Conservation (phyloP, 192 early-diverging fungal genomes). For the Backusella luteola region DNA sequence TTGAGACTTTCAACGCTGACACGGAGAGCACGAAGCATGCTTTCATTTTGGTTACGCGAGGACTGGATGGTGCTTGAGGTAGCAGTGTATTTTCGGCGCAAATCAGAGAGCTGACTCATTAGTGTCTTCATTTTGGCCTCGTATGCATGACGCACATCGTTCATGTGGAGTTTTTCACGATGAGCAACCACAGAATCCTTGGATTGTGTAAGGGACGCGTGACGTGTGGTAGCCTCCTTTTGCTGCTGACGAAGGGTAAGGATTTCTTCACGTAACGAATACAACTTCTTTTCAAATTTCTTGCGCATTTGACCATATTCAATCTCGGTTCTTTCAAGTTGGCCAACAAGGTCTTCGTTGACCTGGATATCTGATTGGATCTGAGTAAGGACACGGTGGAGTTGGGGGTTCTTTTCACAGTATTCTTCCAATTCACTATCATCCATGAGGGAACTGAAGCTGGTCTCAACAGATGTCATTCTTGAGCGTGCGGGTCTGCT, state of each 20-base stretch:
- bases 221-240: slow-evolving; percentile 35
- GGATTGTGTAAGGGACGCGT: neutral
- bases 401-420: slow-evolving; percentile 15
- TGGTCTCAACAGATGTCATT: neutral
- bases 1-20: slow-evolving; percentile 69
- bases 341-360: slow-evolving; percentile 57
- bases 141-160: slow-evolving; percentile 47
- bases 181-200: neutral
- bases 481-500: neutral
- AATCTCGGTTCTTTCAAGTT: slow-evolving; percentile 51
- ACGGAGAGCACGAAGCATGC: slow-evolving; percentile 58
- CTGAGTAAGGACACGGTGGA: slow-evolving; percentile 43
- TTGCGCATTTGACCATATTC: slow-evolving; percentile 52
- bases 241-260: slow-evolving; percentile 50
- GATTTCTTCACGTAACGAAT: slow-evolving; percentile 56
- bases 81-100: slow-evolving; percentile 54
- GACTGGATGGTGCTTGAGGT: slow-evolving; percentile 47
- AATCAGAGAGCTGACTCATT: slow-evolving; percentile 45
- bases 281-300: slow-evolving; percentile 68
- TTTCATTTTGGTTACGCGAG: slow-evolving; percentile 55
- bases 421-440: slow-evolving; percentile 2
- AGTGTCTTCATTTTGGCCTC: slow-evolving; percentile 58
- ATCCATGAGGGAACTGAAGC: neutral
- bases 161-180: slow-evolving; percentile 20
- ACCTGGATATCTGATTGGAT: slow-evolving; percentile 55